Evolutionary conservation across 345 rosid species (phyloP), one percentile per base, ranked within the genome.

Genomic region (Populus euphratica): DNA sequence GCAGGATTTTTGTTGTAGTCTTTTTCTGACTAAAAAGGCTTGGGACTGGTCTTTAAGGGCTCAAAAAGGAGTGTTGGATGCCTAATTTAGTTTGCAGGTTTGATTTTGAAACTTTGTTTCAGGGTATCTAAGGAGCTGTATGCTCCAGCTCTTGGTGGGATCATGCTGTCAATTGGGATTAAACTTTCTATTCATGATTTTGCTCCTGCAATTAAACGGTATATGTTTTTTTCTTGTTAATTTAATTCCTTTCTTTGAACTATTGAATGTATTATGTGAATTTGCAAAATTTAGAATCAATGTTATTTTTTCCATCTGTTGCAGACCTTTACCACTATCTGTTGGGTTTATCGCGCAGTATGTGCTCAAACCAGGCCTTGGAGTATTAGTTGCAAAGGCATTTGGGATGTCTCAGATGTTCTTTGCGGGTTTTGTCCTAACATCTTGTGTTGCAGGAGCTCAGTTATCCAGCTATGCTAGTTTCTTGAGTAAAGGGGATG

Each of bases 131-230:
- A 92, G 85, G 99, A 93, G 49, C 68, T 93, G 31, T 95, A 95
- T 74, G 98, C 99, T 56, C 99, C 99, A 70, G 97, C 99, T 72
- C 96, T 95, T 77, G 98, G 99, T 49, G 99, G 99, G 76, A 95
- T 82, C 71, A 93, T 95, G 98, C 79, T 95, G 77, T 95, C 99
- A 6, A 95, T 95, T 73, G 99, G 99, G 79, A 95, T 95, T 72
- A 86, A 78, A 84, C 96, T 95, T 72, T 95, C 99, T 0, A 8
- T 95, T 70, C 74, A 90, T 44, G 99, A 95, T 86, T 93, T 95
- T 82, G 90, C 98, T 72, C 96, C 93, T 73, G 99, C 94, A 36
- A 80, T 92, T 72, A 93, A 88, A 81, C 90, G 99, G 98, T 95
- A 68, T 31, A 59, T 25, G 79, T 61, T 63, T 5, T 50, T 76